Conservation (phyloP, 192 early-diverging fungal genomes). For the Coemansia sp. region DNA sequence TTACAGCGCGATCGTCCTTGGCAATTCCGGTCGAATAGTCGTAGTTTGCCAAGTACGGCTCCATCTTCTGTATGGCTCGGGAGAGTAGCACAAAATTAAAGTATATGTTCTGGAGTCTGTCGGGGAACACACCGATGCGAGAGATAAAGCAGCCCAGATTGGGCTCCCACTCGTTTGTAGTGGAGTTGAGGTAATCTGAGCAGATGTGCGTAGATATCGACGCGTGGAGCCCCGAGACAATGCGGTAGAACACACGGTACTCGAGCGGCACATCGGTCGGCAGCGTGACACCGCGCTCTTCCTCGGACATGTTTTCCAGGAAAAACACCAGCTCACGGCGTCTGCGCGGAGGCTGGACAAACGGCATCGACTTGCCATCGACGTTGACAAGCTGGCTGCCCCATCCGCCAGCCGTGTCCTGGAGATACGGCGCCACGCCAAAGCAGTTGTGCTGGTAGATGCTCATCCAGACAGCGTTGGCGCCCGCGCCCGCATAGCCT, state of each 20-base stretch:
- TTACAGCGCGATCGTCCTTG: conserved; percentile 57
- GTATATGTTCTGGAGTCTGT: conserved; percentile 94
- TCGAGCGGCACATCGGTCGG: conserved; percentile 47
- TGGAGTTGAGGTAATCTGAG: conserved; percentile 86
- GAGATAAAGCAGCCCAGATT: conserved; percentile 90
- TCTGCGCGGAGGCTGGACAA: conserved; percentile 56
- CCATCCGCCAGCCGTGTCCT: conserved; percentile 60
- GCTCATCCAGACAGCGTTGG: conserved; percentile 89
- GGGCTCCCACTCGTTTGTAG: conserved; percentile 85
- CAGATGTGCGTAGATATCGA: conserved; percentile 99
- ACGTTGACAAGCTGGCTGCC: conserved; percentile 52
- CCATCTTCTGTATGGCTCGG: conserved; percentile 83
- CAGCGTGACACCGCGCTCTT: conserved; percentile 50
- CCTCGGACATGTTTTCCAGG: conserved; percentile 58
- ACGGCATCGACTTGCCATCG: conserved; percentile 47
- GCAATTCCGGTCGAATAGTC: conserved; percentile 71
- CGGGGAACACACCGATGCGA: conserved; percentile 85
- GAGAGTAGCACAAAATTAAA: conserved; percentile 88
- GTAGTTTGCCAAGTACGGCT: conserved; percentile 70
- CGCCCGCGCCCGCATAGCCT: conserved; percentile 88
- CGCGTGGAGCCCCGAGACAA: conserved; percentile 78
- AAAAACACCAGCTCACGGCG: conserved; percentile 53
- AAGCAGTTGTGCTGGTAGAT: conserved; percentile 99
- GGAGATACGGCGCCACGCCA: conserved; percentile 60
- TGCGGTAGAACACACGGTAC: conserved; percentile 48